These are phyloP conservation scores for Monilinia fructicola DNA, from an alignment of 2,329 filamentous ascomycete species.

Conservation along the genomic window DNA sequence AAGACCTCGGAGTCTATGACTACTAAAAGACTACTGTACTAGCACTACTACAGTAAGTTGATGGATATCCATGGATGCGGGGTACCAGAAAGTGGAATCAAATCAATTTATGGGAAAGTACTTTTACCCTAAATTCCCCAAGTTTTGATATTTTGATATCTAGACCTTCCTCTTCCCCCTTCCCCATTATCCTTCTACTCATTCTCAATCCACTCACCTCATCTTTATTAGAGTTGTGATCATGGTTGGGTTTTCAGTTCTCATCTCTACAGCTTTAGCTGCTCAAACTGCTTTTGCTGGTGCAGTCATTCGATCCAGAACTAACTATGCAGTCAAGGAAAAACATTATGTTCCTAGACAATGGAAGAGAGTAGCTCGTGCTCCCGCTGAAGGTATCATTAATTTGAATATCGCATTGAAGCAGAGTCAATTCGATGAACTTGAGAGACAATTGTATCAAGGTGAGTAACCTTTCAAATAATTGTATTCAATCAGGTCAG, in stretches of 20 bases:
- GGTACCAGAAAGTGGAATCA: not conserved
- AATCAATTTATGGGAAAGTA: not conserved
- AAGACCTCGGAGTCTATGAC: not conserved
- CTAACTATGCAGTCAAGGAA: conserved; percentile 54
- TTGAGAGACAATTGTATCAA: conserved; percentile 56
- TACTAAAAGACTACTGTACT: no score
- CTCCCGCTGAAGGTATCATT: conserved; percentile 50
- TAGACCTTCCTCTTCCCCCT: no score
- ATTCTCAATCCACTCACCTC: not conserved
- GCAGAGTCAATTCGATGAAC: conserved; percentile 54
- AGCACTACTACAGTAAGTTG: no score
- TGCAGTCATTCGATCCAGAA: conserved; percentile 23
- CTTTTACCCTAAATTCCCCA: not conserved
- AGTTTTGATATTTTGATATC: not conserved
- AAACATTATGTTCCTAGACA: conserved; percentile 51
- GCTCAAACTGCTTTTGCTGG: conserved; percentile 19
- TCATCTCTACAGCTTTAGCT: conserved; percentile 24
- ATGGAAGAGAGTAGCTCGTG: conserved; percentile 51
- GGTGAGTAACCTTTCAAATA: conserved; percentile 38
- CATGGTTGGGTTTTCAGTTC: conserved; percentile 21
- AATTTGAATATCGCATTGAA: conserved; percentile 58
- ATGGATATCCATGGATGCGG: conserved; percentile 1
- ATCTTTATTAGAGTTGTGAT: conserved; percentile 11
- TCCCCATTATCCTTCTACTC: not conserved
- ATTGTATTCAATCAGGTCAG: not conserved